Base-by-base conservation (phyloP, 768 basidiomycete genomes). In the Gymnopilus dilepis region DNA sequence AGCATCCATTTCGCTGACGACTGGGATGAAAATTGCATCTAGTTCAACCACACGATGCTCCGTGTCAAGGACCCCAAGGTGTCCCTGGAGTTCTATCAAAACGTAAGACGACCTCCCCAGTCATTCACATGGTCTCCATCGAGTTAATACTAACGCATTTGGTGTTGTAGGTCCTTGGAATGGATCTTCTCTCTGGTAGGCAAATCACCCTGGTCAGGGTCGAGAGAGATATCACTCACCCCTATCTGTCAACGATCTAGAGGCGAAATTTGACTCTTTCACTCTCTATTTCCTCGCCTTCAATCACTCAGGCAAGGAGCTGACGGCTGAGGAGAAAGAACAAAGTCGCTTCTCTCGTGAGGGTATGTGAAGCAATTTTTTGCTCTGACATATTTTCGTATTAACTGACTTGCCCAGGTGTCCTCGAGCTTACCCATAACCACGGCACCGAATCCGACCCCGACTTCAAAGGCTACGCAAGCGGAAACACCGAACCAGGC, bases 11-110 rank as follows among this genome's bases (percentile, higher is more conserved):
- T 17, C 38, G 28, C 30, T 41, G 43, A 51, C 62, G 51, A 22
- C 50, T 51, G 52, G 41, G 50, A 52, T 34, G 50, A 28, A 48
- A 28, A 47, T 43, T 30, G 21, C 24, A 30, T 19, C 51, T 21
- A 91, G 89, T 87, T 91, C 77, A 92, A 94, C 72, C 92, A 95
- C 74, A 92, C 90, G 19, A 94, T 94, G 94, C 73, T 95, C 68
- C 85, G 95, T 67, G 82, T 97, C 72, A 95, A 89, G 79, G 94
- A 97, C 72, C 90, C 94, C 7, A 87, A 94, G 66, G 80, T 76
- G 45, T 95, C 94, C 17, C 72, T 97, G 62, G 78, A 82, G 21
- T 98, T 95, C 76, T 97, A 97, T 77, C 81, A 83, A 58, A 84
- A 92, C 41, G 90, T 86, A 56, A 67, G 82, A 51, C 42, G 21